Evolutionary conservation across 257 asterid genomes (phyloP).

Genomic region (Schizonepeta tenuifolia): DNA sequence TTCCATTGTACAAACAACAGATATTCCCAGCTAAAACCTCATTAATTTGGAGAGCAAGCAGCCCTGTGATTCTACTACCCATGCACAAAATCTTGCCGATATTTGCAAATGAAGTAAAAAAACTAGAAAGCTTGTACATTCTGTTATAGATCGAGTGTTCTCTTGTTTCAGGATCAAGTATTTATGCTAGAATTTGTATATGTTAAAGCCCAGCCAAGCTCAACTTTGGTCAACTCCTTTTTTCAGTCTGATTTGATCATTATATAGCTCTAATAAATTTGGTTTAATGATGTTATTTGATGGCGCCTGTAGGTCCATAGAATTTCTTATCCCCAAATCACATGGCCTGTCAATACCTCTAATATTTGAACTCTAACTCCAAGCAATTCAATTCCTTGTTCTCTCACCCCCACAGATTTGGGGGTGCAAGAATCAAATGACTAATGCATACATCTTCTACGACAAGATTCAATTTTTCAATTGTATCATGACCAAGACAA

Average conservation of each 20-base stretch:
- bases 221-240: too few species aligned
- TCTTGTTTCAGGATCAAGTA: too few species aligned
- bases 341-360: too few species aligned
- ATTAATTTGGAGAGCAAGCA: conserved; percentile 11
- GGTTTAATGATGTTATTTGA: too few species aligned
- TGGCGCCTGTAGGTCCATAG: too few species aligned
- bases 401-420: background rate
- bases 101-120: conserved; percentile 6
- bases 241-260: too few species aligned
- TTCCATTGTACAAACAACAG: background rate
- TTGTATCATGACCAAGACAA: background rate
- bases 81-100: conserved; percentile 19
- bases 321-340: too few species aligned
- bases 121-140: background rate
- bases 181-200: too few species aligned
- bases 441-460: background rate
- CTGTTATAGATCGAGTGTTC: too few species aligned
- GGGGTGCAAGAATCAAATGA: conserved; percentile 2
- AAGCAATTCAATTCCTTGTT: conserved; percentile 9
- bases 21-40: too few species aligned
- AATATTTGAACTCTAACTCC: background rate
- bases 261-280: too few species aligned
- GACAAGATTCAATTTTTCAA: background rate
- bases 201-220: too few species aligned
- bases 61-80: conserved; percentile 5